Evolutionary conservation across 257 asterid genomes (phyloP), one percentile per base, ranked within the genome.

Genomic region (Fraxinus excelsior): DNA sequence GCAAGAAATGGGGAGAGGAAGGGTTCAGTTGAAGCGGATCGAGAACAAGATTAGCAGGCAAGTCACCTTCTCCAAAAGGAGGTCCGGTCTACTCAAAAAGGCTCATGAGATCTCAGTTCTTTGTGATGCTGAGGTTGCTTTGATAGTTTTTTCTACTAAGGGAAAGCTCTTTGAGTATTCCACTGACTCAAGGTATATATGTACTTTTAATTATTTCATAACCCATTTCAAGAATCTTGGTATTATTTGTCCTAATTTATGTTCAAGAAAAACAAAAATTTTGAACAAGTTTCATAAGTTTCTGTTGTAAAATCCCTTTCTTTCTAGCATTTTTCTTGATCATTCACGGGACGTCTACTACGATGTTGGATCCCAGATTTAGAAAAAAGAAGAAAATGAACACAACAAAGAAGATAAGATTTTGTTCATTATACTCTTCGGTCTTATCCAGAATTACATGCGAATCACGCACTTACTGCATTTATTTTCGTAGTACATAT

Each of bases 71-170:
- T 90, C 97, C 0, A 92, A 92, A 85, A 82, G 97, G 72, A 79
- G 96, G 69, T 82, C 87, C 16, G 97, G 97, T 4, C 75, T 92
- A 72, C 83, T 84, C 78, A 92, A 92, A 74, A 92, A 92, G 74
- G 97, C 97, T n/a, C 81, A 87, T 60, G 97, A 92, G 91, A 92
- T 92, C 91, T 92, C 97, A 0, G 90, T 90, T 19, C 21, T 92
- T 6, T 92, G 97, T 60, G 97, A 92, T 84, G 96, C 97, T 71
- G 87, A 92, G 0, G 92, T 92, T 74, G 96, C 91, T 67, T 75
- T 92, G 76, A 87, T 92, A 35, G 91, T 90, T 7, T 92, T 92
- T 14, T 92, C 97, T 0, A 85, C 92, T 13, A 87, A 84, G 69
- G 97, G 94, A 1, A 92, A 90, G 80, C 94, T 92, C 78, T 88